Evolutionary conservation across 495 filamentous ascomycete species (phyloP), one percentile per base, ranked within the genome.

Genomic region (Wilcoxina mikolae): DNA sequence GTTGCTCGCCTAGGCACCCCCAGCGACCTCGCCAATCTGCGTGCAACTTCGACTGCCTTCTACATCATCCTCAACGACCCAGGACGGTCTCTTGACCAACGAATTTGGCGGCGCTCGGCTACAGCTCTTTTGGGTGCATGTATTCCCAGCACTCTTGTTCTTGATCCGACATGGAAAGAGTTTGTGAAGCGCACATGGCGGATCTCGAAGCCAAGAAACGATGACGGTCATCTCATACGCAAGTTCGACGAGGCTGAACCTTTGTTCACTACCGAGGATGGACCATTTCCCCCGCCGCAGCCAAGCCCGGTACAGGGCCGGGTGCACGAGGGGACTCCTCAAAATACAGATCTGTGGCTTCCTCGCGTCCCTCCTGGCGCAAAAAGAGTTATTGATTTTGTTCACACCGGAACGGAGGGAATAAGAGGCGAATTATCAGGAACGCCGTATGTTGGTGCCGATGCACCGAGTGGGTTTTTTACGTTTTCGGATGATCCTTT

Each of bases 391-490:
- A 62, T 62, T 38, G 60, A 62, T 35, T 62, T 62, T 17, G 60
- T 58, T 2, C 60, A 62, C 26, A 62, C 60, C n/a, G 61, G 59
- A 11, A 62, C 60, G 4, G 60, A 62, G 46, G 60, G 59, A 20
- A 53, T 55, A 17, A 59, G 60, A 12, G 61, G 54, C 22, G 33
- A 25, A 15, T 48, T 54, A 4, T 46, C 54, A 26, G 59, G 55
- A 4, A 43, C 55, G 9, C 54, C 60, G 2, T 62, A 62, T 31
- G 26, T 58, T 24, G 60, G 60, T 4, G 60, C 57, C 25, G 31
- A 44, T 17, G 23, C n/a, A n/a, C n/a, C 33, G 33, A 22, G 20
- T 22, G 17, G 18, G 9, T 27, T 23, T 9, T 25, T 41, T 25
- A 15, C 20, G 10, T 28, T 45, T 4, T 29, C 51, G 4, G 52